These are phyloP conservation scores for Aureoboletus auriporus DNA, from an alignment of 768 basidiomycete genomes.

Conservation along the genomic window DNA sequence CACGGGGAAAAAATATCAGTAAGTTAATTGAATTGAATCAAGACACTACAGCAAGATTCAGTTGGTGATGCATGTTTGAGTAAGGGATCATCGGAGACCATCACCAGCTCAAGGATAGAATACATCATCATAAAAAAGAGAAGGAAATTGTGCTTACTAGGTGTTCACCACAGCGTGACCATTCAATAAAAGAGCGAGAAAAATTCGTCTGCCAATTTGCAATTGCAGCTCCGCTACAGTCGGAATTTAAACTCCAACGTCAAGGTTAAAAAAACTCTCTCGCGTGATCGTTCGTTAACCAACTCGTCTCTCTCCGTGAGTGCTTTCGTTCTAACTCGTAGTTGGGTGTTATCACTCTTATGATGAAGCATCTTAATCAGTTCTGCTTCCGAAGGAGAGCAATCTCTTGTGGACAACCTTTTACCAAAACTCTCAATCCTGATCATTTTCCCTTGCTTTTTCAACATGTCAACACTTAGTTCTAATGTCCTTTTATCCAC, in stretches of 20 bases:
- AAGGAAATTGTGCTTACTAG: conserved; percentile 30
- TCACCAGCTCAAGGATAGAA: conserved; percentile 76
- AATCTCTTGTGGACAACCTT: conserved; percentile 71
- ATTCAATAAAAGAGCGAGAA: not conserved
- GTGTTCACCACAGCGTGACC: no score
- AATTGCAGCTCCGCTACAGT: conserved; percentile 13
- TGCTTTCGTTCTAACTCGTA: conserved; percentile 1
- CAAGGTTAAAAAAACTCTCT: not conserved
- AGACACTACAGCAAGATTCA: conserved; percentile 33
- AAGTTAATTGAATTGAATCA: not conserved
- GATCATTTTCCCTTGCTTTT: conserved; percentile 27
- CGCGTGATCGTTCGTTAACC: not conserved
- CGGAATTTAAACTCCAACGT: conserved; percentile 29
- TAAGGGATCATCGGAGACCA: conserved; percentile 59
- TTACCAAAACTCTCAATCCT: conserved; percentile 48
- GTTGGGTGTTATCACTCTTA: conserved; percentile 9
- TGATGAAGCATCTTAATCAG: conserved; percentile 57
- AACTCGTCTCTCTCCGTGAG: conserved; percentile 8
- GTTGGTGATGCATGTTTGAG: conserved; percentile 77
- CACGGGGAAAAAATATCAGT: no score
- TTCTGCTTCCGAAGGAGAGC: conserved; percentile 83
- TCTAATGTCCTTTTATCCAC: conserved; percentile 5
- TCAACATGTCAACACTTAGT: not conserved
- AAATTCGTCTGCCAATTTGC: not conserved
- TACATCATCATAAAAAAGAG: conserved; percentile 53